These are phyloP conservation scores for Emericellopsis terricola DNA, from an alignment of 495 filamentous ascomycete genomes.

Conservation along the genomic window DNA sequence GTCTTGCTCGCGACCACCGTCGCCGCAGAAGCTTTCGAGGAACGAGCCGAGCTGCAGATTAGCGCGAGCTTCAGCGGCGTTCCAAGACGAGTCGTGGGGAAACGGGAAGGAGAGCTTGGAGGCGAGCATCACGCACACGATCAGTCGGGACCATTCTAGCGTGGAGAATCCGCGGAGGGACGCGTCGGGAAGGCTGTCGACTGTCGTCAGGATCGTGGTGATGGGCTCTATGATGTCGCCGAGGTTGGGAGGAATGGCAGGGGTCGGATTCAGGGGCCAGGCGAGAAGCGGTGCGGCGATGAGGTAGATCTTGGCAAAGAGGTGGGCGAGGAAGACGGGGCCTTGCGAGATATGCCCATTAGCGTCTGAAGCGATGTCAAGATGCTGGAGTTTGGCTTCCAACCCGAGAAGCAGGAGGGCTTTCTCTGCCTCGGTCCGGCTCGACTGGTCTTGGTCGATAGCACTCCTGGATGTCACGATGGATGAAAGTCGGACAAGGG, in stretches of 20 bases:
- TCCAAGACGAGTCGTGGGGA: slow-evolving; percentile 17
- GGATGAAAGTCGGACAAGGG: slow-evolving; percentile 21
- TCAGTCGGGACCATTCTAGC: slow-evolving; percentile 16
- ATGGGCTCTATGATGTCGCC: neutral
- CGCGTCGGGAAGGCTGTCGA: slow-evolving; percentile 11
- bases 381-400: slow-evolving; percentile 20
- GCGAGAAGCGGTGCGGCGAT: too few species aligned
- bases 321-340: slow-evolving; percentile 12
- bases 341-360: too few species aligned
- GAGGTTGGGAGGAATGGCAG: neutral
- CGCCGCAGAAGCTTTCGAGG: slow-evolving; percentile 11
- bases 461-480: slow-evolving; percentile 18
- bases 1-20: slow-evolving; percentile 1
- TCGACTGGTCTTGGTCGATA: slow-evolving; percentile 8
- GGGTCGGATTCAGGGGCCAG: too few species aligned
- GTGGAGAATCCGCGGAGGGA: slow-evolving; percentile 13
- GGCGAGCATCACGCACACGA: slow-evolving; percentile 18
- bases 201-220: slow-evolving; percentile 5
- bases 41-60: slow-evolving; percentile 13
- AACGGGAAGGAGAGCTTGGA: slow-evolving; percentile 23
- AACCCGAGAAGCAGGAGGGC: slow-evolving; percentile 21
- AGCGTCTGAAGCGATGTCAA: too few species aligned
- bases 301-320: slow-evolving; percentile 2
- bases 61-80: slow-evolving; percentile 10
- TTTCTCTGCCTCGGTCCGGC: slow-evolving; percentile 17